phyloP scores from a whole-genome alignment of 495 filamentous ascomycete genomes.

The Sabuloglossum arenarium region DNA sequence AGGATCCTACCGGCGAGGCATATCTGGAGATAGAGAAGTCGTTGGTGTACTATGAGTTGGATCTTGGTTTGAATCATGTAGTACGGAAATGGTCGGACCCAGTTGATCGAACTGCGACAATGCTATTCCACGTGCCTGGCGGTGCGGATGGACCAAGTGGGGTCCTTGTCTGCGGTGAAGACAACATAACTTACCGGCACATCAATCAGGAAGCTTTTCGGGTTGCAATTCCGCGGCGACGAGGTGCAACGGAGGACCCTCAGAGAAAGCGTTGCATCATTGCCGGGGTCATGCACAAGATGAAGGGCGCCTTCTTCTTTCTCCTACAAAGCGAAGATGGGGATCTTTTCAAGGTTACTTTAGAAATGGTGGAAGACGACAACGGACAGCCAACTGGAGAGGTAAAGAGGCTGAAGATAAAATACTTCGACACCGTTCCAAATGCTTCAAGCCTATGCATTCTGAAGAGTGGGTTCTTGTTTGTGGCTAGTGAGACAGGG shows the following conservation, averaged over 20 bases:
- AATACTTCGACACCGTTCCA: slow-evolving; percentile 94
- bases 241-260: slow-evolving; percentile 77
- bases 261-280: slow-evolving; percentile 71
- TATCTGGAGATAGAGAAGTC: slow-evolving; percentile 66
- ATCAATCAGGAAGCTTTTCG: slow-evolving; percentile 78
- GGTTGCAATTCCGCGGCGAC: slow-evolving; percentile 70
- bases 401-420: slow-evolving; percentile 70
- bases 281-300: slow-evolving; percentile 87
- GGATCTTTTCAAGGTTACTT: slow-evolving; percentile 87
- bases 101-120: slow-evolving; percentile 73
- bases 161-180: slow-evolving; percentile 83
- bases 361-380: slow-evolving; percentile 75
- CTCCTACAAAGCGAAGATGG: slow-evolving; percentile 90
- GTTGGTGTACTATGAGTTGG: slow-evolving; percentile 91
- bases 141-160: slow-evolving; percentile 87
- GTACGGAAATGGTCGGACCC: slow-evolving; percentile 88
- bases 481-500: slow-evolving; percentile 77
- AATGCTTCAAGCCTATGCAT: slow-evolving; percentile 72
- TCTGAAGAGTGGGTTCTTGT: slow-evolving; percentile 88
- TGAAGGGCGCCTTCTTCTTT: slow-evolving; percentile 96
- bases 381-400: slow-evolving; percentile 57
- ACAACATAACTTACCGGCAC: slow-evolving; percentile 85
- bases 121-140: slow-evolving; percentile 90
- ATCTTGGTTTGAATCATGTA: slow-evolving; percentile 91
- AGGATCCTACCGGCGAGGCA: slow-evolving; percentile 73